Evolutionary conservation across 2,329 filamentous ascomycete species (phyloP), one percentile per base, ranked within the genome.

Genomic region (Metarhizium anisopliae): DNA sequence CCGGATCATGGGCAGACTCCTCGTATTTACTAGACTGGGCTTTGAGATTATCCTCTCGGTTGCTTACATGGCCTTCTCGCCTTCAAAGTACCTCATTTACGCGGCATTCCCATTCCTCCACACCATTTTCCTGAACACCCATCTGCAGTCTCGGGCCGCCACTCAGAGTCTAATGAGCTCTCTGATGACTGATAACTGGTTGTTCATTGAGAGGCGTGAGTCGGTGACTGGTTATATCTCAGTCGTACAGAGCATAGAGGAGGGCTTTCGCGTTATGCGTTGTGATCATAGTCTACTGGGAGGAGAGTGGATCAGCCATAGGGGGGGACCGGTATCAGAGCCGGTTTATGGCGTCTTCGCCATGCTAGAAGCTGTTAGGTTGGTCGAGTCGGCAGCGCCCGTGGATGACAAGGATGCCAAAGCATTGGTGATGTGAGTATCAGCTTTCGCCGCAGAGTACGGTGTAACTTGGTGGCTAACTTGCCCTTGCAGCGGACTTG

Each of bases 261-360:
- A 83, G 43, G 81, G 85, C 1, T 96, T 89, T 71, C 82, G 91
- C 2, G 83, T 92, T 16, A 82, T 99, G 78, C 84, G 94, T 58
- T 96, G 91, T 68, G 94, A 97, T 65, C 94, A 99, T 70, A 96
- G 91, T 65, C 78, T 99, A 36, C 79, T 99, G 1, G 94, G 94
- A 45, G 94, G 94, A 40, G 89, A 96, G 71, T 99, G 93, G 93
- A 80, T 86, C 13, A 77, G 77, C 45, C 74, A 72, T 61, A 70
- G 64, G 70, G 85, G 68, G 58, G 77, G 72, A 52, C 74, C 66
- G 59, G 79, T 90, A 18, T 82, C 83, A 11, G 94, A 99, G 71
- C 90, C 93, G 0, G 90, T 99, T 55, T 99, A 97, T 67, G 87
- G 90, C 10, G 87, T 97, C n/a, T 99, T 99, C 68, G 86, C 90